phyloP scores from a whole-genome alignment of 352 stramenopile genomes.

The Phytophthora lateralis region DNA sequence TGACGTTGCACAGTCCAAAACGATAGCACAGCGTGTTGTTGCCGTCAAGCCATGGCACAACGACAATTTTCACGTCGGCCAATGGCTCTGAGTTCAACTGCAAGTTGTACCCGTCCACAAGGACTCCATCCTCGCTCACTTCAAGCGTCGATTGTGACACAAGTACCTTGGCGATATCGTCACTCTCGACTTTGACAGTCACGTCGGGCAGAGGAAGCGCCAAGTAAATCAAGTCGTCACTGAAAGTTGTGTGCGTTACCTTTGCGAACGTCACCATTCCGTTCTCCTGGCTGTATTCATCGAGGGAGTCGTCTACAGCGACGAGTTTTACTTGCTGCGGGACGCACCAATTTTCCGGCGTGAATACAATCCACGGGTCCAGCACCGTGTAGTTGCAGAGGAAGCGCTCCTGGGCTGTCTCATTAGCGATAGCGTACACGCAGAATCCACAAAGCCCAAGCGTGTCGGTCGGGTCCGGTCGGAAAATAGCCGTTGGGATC shows the following conservation, averaged over 20 bases:
- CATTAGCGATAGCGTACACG: conserved; percentile 69
- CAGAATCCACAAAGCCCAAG: conserved; percentile 61
- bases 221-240: conserved; percentile 71
- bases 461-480: conserved; percentile 47
- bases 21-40: conserved; percentile 71
- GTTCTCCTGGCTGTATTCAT: conserved; percentile 50
- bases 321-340: conserved; percentile 55
- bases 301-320: conserved; percentile 64
- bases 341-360: conserved; percentile 69
- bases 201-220: conserved; percentile 43
- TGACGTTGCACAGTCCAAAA: conserved; percentile 77
- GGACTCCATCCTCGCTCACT: conserved; percentile 60
- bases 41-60: conserved; percentile 67
- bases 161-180: conserved; percentile 62
- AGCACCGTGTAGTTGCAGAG: conserved; percentile 79
- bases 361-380: conserved; percentile 80
- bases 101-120: conserved; percentile 53
- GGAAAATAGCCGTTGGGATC: conserved; percentile 59
- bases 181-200: conserved; percentile 56
- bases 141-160: conserved; percentile 60
- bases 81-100: conserved; percentile 67
- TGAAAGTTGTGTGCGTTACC: conserved; percentile 65
- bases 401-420: conserved; percentile 69
- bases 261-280: conserved; percentile 62
- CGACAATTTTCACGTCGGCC: conserved; percentile 62